A percentile compares a stretch with the other conserved stretches of the same genome.
phyloP scores from a whole-genome alignment of 2,329 filamentous ascomycete species.

The Metarhizium rileyi region DNA sequence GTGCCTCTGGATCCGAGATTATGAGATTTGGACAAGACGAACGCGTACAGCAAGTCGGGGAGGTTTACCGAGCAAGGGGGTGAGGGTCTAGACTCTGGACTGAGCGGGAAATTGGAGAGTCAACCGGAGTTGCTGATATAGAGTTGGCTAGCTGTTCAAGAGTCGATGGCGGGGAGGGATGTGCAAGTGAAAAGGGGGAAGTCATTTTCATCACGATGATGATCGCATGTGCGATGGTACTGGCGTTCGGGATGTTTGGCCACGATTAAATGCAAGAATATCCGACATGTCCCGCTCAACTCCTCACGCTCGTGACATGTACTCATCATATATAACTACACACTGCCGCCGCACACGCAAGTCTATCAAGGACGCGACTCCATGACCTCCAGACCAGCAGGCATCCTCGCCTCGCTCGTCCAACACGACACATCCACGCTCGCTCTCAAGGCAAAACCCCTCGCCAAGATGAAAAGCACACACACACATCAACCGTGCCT shows the following conservation, averaged over 20 bases:
- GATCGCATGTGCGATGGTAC: slow-evolving; percentile 16
- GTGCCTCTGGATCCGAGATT: neutral
- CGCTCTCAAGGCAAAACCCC: too few relatives aligned
- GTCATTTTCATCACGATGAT: neutral
- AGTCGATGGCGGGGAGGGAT: neutral
- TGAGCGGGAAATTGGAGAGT: neutral
- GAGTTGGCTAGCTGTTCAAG: neutral
- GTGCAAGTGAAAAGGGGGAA: slow-evolving; percentile 8
- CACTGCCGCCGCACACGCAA: too few relatives aligned
- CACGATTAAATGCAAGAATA: slow-evolving; percentile 9
- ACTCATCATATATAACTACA: too few relatives aligned
- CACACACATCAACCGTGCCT: slow-evolving; percentile 27
- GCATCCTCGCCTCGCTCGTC: too few relatives aligned
- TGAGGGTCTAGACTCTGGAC: neutral
- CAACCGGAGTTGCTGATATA: neutral
- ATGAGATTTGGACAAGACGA: neutral
- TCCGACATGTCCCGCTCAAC: neutral
- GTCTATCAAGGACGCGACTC: too few relatives aligned
- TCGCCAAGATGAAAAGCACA: too few relatives aligned
- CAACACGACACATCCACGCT: too few relatives aligned
- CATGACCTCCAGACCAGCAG: too few relatives aligned
- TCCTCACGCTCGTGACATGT: neutral
- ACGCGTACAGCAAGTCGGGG: too few relatives aligned
- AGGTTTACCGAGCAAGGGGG: too few relatives aligned
- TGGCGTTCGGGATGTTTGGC: slow-evolving; percentile 26